A percentile compares a stretch with the other conserved stretches of the same genome.
phyloP scores from a whole-genome alignment of 2,329 filamentous ascomycete species.

The Plectosphaerella sp. region DNA sequence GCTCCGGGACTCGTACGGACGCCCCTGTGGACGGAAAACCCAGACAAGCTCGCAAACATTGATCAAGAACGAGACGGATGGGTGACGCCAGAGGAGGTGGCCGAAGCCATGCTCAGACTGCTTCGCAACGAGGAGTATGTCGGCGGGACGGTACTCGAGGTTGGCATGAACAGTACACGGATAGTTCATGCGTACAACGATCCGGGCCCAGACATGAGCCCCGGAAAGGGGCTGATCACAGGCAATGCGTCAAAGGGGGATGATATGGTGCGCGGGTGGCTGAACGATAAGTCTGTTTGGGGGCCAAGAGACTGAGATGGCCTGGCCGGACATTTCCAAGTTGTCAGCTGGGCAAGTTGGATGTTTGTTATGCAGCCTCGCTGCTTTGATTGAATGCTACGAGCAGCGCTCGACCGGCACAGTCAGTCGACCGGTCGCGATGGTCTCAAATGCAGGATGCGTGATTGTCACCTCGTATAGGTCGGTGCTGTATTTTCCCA shows the following conservation, averaged over 20 bases:
- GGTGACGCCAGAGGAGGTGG: conserved; percentile 37
- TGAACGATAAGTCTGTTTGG: conserved; percentile 20
- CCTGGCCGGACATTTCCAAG: no score
- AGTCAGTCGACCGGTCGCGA: no score
- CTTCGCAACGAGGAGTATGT: conserved; percentile 25
- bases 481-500: no score
- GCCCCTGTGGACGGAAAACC: conserved; percentile 39
- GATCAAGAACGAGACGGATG: conserved; percentile 28
- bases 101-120: conserved; percentile 36
- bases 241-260: conserved; percentile 21
- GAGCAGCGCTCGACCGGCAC: no score
- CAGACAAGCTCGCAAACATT: conserved; percentile 35
- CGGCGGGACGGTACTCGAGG: conserved; percentile 37
- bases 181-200: conserved; percentile 30
- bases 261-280: conserved; percentile 19
- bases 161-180: conserved; percentile 25
- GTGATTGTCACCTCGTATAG: no score
- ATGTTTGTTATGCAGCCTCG: no score
- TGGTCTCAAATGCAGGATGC: no score
- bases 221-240: conserved; percentile 19
- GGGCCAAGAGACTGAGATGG: neutral
- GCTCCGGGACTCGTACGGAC: conserved; percentile 38
- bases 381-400: no score
- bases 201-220: conserved; percentile 27
- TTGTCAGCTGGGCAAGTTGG: no score